Conservation (phyloP, 495 filamentous ascomycete genomes). For the Platismatia glauca region DNA sequence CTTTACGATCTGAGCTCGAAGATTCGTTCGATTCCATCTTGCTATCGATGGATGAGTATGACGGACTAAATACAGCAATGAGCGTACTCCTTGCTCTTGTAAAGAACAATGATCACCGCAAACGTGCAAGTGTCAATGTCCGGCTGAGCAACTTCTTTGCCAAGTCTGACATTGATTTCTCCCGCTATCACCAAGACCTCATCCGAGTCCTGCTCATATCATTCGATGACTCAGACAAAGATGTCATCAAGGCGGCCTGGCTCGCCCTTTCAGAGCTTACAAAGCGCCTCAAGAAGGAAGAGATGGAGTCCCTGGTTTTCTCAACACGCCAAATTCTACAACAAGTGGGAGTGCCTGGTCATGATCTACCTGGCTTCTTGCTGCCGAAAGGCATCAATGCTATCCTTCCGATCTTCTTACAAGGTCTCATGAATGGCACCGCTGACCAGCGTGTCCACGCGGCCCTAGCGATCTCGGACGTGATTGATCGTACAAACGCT, state of each 20-base stretch:
- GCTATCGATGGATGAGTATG: conserved; percentile 87
- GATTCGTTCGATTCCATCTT: conserved; percentile 78
- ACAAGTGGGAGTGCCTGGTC: conserved; percentile 80
- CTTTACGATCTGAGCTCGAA: conserved; percentile 64
- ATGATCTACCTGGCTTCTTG: conserved; percentile 78
- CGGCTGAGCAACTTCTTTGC: conserved; percentile 87
- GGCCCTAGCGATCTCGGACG: conserved; percentile 88
- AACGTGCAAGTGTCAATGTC: conserved; percentile 63
- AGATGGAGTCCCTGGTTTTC: conserved; percentile 89
- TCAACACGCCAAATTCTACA: conserved; percentile 77
- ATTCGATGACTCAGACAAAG: conserved; percentile 76
- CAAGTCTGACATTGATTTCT: conserved; percentile 73
- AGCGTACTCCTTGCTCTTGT: conserved; percentile 76
- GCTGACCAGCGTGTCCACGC: conserved; percentile 84
- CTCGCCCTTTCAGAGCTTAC: conserved; percentile 79
- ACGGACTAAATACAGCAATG: conserved; percentile 91
- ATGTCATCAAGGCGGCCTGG: conserved; percentile 91
- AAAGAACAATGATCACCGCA: conserved; percentile 87
- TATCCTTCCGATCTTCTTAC: conserved; percentile 91
- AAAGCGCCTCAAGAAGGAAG: conserved; percentile 84
- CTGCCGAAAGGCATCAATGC: conserved; percentile 97
- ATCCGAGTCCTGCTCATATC: conserved; percentile 81
- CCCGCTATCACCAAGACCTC: conserved; percentile 87
- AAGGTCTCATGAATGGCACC: conserved; percentile 93
- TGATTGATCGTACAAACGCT: conserved; percentile 80